Evolutionary conservation across 176 grass and related monocot genomes (phyloP), one percentile per base, ranked within the genome.

Genomic region (Hordeum vulgare): DNA sequence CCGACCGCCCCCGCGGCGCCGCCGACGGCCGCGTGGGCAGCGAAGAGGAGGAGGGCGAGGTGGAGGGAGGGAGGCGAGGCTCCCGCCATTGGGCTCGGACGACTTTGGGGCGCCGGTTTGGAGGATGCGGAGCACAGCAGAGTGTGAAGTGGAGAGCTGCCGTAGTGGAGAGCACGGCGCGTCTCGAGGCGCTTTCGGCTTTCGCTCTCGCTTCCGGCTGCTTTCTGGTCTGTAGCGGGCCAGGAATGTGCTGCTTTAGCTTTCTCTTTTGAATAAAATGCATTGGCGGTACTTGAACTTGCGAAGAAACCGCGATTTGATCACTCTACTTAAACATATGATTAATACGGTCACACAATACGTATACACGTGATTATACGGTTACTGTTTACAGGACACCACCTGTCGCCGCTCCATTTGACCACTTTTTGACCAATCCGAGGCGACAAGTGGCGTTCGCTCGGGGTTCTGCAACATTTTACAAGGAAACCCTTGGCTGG

Each of bases 21-120:
- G 7, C 9, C 40, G n/a, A 54, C 3, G 65, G 23, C 74, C 20
- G 71, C 37, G 77, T n/a, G 35, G 41, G 31, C 59, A 21, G 18
- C 27, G 44, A 45, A 34, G 66, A 78, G 65, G 36, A 84, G 76
- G 37, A 80, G 49, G 63, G 36, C 13, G 41, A 83, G 24, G 54
- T 14, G 25, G 15, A 71, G 11, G 27, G 40, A 66, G 47, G 61
- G 47, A 34, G 10, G 12, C 59, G 80, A 61, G 18, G 51, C 24
- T 27, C 80, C 36, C 67, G 25, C 74, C 84, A 86, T 90, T 83
- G 59, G 56, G 31, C 35, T 31, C 27, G 21, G 69, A 15, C 36
- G 35, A 28, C 27, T 24, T 62, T 23, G 56, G 12, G n/a, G 33
- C 25, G 6, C 4, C 28, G 49, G 80, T 76, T 81, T 49, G 82